These are phyloP conservation scores for Ogataea methylovora DNA, from an alignment of 805 yeast genomes.

Conservation along the genomic window DNA sequence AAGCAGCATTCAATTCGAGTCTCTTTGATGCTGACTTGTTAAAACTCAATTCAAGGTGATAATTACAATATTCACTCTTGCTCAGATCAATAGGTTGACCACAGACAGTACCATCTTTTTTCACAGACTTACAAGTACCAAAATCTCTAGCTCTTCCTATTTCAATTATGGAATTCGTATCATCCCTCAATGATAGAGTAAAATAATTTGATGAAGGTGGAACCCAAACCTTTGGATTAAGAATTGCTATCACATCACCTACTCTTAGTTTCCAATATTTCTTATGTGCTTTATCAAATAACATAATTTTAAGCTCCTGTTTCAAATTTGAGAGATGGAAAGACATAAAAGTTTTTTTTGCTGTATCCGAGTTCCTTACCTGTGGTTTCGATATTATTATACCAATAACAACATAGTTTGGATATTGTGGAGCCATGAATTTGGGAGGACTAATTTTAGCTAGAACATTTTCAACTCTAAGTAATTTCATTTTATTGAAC, in stretches of 20 bases:
- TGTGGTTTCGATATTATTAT: conserved; percentile 51
- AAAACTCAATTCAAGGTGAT: conserved; percentile 55
- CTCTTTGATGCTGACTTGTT: conserved; percentile 50
- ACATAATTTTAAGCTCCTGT: conserved; percentile 47
- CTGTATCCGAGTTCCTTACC: conserved; percentile 36
- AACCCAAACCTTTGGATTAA: conserved; percentile 63
- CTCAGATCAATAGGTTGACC: conserved; percentile 49
- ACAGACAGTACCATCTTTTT: conserved; percentile 47
- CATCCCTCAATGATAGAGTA: conserved; percentile 46
- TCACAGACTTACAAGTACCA: conserved; percentile 52
- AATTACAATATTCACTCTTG: conserved; percentile 55
- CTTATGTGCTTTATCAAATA: conserved; percentile 62
- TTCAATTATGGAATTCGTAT: conserved; percentile 51
- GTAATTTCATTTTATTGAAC: conserved; percentile 42
- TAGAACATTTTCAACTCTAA: conserved; percentile 50
- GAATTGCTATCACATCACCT: conserved; percentile 67
- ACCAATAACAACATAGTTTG: conserved; percentile 81
- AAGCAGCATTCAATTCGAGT: conserved; percentile 66
- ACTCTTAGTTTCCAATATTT: conserved; percentile 65
- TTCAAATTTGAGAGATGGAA: conserved; percentile 63
- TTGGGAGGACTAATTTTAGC: conserved; percentile 65
- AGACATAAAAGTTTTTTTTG: conserved; percentile 45
- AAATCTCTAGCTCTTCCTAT: conserved; percentile 65
- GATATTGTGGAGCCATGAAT: conserved; percentile 57
- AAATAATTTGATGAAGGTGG: conserved; percentile 30